Evolutionary conservation across 1,284 basidiomycete genomes (phyloP), one percentile per base, ranked within the genome.

Genomic region (Trametes sp.): DNA sequence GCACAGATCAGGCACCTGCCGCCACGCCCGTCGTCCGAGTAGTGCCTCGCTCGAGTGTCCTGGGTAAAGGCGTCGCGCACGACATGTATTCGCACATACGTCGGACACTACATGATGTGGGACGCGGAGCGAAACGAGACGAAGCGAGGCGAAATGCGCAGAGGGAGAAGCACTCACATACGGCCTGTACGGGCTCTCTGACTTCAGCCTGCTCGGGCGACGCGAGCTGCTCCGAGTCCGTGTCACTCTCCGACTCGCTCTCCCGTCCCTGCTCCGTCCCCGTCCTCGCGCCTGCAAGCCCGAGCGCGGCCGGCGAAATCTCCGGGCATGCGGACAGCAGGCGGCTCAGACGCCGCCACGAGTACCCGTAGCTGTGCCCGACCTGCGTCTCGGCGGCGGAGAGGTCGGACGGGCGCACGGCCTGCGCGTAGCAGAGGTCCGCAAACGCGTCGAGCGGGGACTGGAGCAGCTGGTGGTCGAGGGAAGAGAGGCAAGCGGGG

Each of bases 371-470:
- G 11, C 59, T 49, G 24, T 24, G 45, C 14, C 45, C 45, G 7
- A 24, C 24, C 16, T 53, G 48, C 19, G 21, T 49, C 21, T 29
- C 2, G 60, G 46, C 29, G 41, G 24, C 2, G 31, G 5, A 41
- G 14, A 14, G 28, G 57, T 55, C 54, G 36, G 46, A 26, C 13
- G 57, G 38, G 56, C 50, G 46, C 16, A 70, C 57, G 9, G 66
- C 65, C 31, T 54, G 57, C 10, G 65, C 60, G 50, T 71, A 71
- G 64, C 70, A 71, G n/a, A 69, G 48, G 53, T 71, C 68, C 8
- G 70, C 66, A 51, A 68, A 71, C 38, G 70, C 63, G 58, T 71
- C 70, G n/a, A 64, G 19, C 23, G 70, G 70, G 10, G 65, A 57
- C 28, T 62, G 57, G 2, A 71, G 61, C 1, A 71, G 65, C 57